Conservation (phyloP, 257 asterid genomes). For the Rubia yunnanensis region DNA sequence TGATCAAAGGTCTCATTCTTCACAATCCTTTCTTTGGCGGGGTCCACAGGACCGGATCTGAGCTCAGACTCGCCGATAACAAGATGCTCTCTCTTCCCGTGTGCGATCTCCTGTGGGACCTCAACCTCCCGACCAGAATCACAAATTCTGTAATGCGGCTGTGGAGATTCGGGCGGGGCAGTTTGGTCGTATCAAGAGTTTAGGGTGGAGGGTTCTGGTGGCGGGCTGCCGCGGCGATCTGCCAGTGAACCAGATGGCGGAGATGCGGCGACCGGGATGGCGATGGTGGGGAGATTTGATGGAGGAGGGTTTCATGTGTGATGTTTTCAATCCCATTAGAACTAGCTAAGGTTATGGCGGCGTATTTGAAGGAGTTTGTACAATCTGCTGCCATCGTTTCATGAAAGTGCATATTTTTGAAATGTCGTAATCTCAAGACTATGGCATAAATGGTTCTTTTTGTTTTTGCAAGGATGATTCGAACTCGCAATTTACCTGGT, state of each 20-base stretch:
- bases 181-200: constrained; percentile 12
- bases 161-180: not conserved
- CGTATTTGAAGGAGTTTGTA: not conserved
- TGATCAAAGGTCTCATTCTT: constrained; percentile 38
- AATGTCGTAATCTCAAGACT: no score
- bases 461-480: no score
- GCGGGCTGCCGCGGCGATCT: constrained; percentile 37
- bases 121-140: constrained; percentile 41
- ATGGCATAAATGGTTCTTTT: no score
- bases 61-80: constrained; percentile 16
- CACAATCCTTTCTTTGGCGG: constrained; percentile 51
- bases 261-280: constrained; percentile 24
- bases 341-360: not conserved
- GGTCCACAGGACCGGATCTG: constrained; percentile 35
- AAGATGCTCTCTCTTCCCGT: constrained; percentile 6
- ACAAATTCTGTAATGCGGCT: constrained; percentile 33
- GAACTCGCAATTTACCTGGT: no score
- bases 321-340: not conserved
- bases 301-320: constrained; percentile 35
- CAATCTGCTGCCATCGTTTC: not conserved
- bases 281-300: constrained; percentile 15
- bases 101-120: constrained; percentile 32
- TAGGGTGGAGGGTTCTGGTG: constrained; percentile 22
- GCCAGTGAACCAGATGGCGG: constrained; percentile 26
- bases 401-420: no score